Conservation (phyloP, 768 basidiomycete genomes). For the Termitomyces heimii region DNA sequence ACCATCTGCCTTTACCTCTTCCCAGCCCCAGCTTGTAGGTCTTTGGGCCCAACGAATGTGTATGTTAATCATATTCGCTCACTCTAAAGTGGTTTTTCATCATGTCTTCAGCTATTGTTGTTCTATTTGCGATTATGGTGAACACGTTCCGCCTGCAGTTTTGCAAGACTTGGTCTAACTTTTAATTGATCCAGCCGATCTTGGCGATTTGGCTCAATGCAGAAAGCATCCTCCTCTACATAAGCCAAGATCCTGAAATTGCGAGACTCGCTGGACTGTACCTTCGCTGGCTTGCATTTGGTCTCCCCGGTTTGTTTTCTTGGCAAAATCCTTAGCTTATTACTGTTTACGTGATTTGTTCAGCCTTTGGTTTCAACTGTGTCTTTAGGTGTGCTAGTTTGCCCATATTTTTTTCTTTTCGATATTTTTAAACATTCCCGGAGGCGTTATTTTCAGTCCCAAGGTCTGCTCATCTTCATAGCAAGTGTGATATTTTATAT, state of each 20-base stretch:
- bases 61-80: constrained; percentile 25
- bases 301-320: constrained; percentile 55
- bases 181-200: constrained; percentile 41
- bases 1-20: constrained; percentile 90
- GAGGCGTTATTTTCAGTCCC: constrained; percentile 74
- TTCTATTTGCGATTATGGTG: constrained; percentile 51
- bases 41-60: constrained; percentile 88
- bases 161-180: constrained; percentile 19
- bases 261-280: constrained; percentile 71
- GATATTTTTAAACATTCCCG: not conserved
- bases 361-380: constrained; percentile 45
- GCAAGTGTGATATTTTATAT: no score
- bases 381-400: constrained; percentile 30
- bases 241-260: constrained; percentile 79
- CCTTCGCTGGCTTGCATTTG: constrained; percentile 66
- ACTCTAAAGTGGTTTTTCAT: not conserved
- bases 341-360: not conserved
- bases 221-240: constrained; percentile 66
- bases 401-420: not conserved
- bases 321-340: not conserved
- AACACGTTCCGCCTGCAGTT: constrained; percentile 15
- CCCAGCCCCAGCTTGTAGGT: constrained; percentile 79
- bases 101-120: constrained; percentile 47
- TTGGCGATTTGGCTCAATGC: constrained; percentile 74
- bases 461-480: constrained; percentile 36